Evolutionary conservation across 2,329 filamentous ascomycete genomes (phyloP).

Genomic region (Fusarium sublunatum): DNA sequence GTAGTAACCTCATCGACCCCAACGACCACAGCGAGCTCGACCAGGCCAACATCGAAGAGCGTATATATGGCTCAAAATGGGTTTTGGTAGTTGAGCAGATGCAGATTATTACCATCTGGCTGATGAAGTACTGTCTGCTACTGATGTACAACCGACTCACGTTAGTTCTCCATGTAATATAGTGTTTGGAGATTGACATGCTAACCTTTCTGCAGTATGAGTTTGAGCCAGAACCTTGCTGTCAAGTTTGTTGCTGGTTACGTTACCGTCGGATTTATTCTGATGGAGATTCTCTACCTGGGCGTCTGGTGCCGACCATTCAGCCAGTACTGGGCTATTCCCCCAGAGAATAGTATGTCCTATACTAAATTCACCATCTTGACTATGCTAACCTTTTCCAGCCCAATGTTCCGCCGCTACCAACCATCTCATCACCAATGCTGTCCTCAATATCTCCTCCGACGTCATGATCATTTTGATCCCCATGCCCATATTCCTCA

Average conservation of each 20-base stretch:
- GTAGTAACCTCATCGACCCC: slow-evolving; percentile 68
- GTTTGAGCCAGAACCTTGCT: slow-evolving; percentile 58
- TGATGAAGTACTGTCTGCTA: slow-evolving; percentile 66
- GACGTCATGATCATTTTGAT: slow-evolving; percentile 70
- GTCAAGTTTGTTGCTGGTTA: slow-evolving; percentile 64
- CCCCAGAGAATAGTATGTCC: slow-evolving; percentile 59
- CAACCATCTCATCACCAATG: slow-evolving; percentile 69
- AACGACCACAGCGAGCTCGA: slow-evolving; percentile 59
- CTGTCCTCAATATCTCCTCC: slow-evolving; percentile 69
- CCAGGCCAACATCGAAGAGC: slow-evolving; percentile 54
- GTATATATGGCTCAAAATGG: slow-evolving; percentile 68
- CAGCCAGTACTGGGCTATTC: slow-evolving; percentile 67
- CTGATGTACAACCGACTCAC: slow-evolving; percentile 68
- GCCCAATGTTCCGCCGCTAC: slow-evolving; percentile 68
- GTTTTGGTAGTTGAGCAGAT: slow-evolving; percentile 71
- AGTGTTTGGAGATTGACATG: background rate
- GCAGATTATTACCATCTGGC: slow-evolving; percentile 69
- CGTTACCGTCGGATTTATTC: slow-evolving; percentile 57
- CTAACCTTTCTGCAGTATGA: slow-evolving; percentile 51
- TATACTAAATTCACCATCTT: background rate
- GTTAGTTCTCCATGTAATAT: slow-evolving; percentile 46
- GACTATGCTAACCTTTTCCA: slow-evolving; percentile 39
- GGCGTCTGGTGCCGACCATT: slow-evolving; percentile 68
- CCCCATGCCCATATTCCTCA: slow-evolving; percentile 64
- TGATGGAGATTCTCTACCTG: slow-evolving; percentile 63